Evolutionary conservation across 2,329 filamentous ascomycete species (phyloP).

Genomic region (Microdochium bolleyi): DNA sequence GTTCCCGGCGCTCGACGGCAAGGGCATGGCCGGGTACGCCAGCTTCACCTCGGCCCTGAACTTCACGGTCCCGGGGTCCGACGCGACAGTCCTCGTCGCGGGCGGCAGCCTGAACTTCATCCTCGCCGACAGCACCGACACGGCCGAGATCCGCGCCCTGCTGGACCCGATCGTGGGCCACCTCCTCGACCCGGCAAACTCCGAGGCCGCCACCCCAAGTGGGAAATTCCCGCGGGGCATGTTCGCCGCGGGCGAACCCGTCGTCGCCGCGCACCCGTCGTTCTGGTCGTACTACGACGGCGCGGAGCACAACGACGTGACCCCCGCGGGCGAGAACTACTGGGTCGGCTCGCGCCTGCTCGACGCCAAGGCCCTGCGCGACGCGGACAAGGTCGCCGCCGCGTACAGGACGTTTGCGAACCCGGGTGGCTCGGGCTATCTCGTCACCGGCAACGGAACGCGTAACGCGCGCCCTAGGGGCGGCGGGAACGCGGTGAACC

Average conservation of each 20-base stretch:
- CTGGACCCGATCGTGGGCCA: conserved; percentile 27
- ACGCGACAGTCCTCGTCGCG: conserved; percentile 14
- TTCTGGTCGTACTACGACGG: conserved; percentile 28
- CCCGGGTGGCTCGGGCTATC: conserved; percentile 21
- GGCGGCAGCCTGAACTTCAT: conserved; percentile 11
- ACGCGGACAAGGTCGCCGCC: conserved; percentile 23
- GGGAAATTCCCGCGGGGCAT: background rate
- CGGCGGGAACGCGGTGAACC: conserved; percentile 36
- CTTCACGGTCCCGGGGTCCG: conserved; percentile 23
- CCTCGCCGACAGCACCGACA: conserved; percentile 25
- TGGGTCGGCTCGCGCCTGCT: conserved; percentile 37
- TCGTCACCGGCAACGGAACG: conserved; percentile 36
- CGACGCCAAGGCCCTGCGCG: conserved; percentile 24
- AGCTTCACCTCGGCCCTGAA: conserved; percentile 22
- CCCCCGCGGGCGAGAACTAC: conserved; percentile 22
- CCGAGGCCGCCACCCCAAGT: background rate
- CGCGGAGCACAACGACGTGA: conserved; percentile 21
- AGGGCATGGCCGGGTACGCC: conserved; percentile 43
- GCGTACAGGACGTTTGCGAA: conserved; percentile 26
- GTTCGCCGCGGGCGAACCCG: background rate
- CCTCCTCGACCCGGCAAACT: conserved; percentile 9
- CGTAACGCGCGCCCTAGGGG: conserved; percentile 33
- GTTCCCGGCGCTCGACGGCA: conserved; percentile 37
- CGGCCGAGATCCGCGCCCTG: conserved; percentile 13
- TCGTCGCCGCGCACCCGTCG: conserved; percentile 17